phyloP scores from a whole-genome alignment of 2,329 filamentous ascomycete species.

The Talaromyces sp. region DNA sequence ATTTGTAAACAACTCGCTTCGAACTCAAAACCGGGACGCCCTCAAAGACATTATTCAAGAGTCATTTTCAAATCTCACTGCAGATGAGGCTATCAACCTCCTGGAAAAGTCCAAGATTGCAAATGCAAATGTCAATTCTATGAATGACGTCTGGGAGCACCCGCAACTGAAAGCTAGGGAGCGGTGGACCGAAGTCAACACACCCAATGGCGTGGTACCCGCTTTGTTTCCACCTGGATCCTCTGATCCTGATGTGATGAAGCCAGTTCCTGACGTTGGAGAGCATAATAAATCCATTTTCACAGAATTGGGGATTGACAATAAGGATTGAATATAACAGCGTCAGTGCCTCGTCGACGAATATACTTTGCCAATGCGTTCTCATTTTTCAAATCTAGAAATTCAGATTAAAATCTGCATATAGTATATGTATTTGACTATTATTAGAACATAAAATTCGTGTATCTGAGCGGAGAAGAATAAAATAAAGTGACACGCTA shows the following conservation, averaged over 20 bases:
- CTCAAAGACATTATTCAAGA: constrained; percentile 43
- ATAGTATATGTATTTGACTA: background rate
- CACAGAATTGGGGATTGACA: constrained; percentile 37
- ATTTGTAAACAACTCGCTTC: constrained; percentile 43
- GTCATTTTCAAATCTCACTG: constrained; percentile 34
- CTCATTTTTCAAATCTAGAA: background rate
- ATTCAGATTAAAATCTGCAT: background rate
- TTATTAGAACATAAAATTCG: background rate
- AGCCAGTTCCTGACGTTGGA: constrained; percentile 43
- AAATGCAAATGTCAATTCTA: constrained; percentile 51
- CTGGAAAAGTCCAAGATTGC: constrained; percentile 48
- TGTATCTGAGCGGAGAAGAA: background rate
- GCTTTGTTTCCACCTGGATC: constrained; percentile 47
- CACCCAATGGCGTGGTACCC: constrained; percentile 41
- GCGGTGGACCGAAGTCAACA: constrained; percentile 48
- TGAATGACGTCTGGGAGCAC: constrained; percentile 51
- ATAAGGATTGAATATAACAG: background rate
- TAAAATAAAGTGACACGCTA: background rate
- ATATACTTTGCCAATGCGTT: background rate
- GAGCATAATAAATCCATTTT: constrained; percentile 47
- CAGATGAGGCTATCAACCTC: constrained; percentile 35
- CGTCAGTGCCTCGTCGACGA: background rate
- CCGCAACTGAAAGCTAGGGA: constrained; percentile 46
- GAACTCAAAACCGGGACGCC: constrained; percentile 42
- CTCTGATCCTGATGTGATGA: constrained; percentile 25